Evolutionary conservation across 768 basidiomycete genomes (phyloP), one percentile per base, ranked within the genome.

Genomic region (Hysterangium stoloniferum): DNA sequence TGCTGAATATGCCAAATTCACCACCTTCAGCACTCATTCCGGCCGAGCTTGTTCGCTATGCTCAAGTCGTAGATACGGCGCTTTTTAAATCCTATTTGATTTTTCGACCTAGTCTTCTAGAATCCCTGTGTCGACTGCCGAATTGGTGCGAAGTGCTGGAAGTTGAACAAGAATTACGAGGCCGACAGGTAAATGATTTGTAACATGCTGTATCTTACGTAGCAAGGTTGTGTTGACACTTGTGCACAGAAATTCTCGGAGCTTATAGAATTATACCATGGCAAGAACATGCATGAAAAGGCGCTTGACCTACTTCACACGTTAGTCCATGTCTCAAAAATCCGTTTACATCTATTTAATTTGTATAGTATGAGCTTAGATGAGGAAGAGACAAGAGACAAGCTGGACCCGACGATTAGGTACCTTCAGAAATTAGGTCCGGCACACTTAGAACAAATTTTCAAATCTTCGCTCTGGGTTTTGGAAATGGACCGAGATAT

Each of bases 121-220:
- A 89, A 0, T 80, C 89, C 27, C 66, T 97, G 44, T 98, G 95
- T 65, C 77, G 95, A 36, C 71, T 95, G 22, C 79, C 89, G 2
- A 98, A 96, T 65, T 99, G 93, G 92, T 98, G 95, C 65, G 96
- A 97, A 61, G 93, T 98, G 1, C 81, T 80, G 4, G 88, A 94
- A 59, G 89, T 94, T 1, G 93, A 99, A 63, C 91, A 87, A 61
- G 78, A 91, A 53, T 67, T 99, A 46, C 75, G 80, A 52, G 78
- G 77, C 25, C 77, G 85, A 31, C 83, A 86, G 79, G 94, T 90
- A 42, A 17, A 50, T 27, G 75, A 59, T n/a, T 33, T 8, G 42
- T 46, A 13, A n/a, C n/a, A n/a, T n/a, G n/a, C n/a, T n/a, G 13
- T 22, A 15, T 17, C 13, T 25, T 15, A 36, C n/a, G 38, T 1